These are phyloP conservation scores for Phaffomyces antillensis DNA, from an alignment of 805 yeast species.

Conservation along the genomic window DNA sequence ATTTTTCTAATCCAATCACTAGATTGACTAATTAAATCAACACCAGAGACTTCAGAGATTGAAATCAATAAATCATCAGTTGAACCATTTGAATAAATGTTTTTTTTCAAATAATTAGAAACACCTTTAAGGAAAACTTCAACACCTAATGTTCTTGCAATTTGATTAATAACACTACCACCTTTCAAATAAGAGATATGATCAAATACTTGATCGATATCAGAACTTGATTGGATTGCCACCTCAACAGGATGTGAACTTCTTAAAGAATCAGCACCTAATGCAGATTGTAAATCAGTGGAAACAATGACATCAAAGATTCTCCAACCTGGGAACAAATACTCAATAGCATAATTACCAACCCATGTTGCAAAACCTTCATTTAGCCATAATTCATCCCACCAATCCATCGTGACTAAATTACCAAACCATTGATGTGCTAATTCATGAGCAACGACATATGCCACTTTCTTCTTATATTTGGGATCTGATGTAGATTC, in stretches of 20 bases:
- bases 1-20: slow-evolving; percentile 71
- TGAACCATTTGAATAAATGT: slow-evolving; percentile 68
- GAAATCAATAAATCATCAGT: slow-evolving; percentile 73
- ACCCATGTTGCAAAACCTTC: slow-evolving; percentile 91
- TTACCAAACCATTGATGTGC: slow-evolving; percentile 94
- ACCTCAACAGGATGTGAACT: slow-evolving; percentile 83
- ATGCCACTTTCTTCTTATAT: slow-evolving; percentile 67
- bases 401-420: slow-evolving; percentile 86
- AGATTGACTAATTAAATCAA: slow-evolving; percentile 64
- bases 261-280: slow-evolving; percentile 67
- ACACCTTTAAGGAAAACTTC: slow-evolving; percentile 73
- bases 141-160: slow-evolving; percentile 68
- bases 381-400: slow-evolving; percentile 86
- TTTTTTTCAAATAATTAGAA: slow-evolving; percentile 63
- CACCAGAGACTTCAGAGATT: slow-evolving; percentile 57
- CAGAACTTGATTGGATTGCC: slow-evolving; percentile 68
- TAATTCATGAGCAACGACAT: slow-evolving; percentile 80
- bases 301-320: slow-evolving; percentile 75
- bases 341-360: slow-evolving; percentile 75
- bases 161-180: slow-evolving; percentile 71
- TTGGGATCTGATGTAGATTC: slow-evolving; percentile 55
- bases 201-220: slow-evolving; percentile 78
- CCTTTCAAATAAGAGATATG: slow-evolving; percentile 80
- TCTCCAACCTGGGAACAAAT: slow-evolving; percentile 74
- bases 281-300: slow-evolving; percentile 65